A percentile compares a stretch with the other conserved stretches of the same genome.
Conservation (phyloP, 2,329 filamentous ascomycete species). For the Scedosporium minutisporum region DNA sequence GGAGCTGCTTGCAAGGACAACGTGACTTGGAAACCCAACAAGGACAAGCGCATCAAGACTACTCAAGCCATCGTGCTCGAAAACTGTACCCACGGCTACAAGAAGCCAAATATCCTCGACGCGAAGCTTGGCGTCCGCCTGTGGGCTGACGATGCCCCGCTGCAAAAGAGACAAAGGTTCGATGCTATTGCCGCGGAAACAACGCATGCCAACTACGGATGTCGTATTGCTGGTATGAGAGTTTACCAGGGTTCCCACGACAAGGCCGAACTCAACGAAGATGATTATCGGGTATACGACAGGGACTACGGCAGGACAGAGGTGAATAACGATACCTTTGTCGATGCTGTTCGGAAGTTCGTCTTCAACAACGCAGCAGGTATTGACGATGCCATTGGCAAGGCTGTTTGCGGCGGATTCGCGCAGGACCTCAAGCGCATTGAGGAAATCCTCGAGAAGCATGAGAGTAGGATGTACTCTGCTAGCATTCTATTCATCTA, state of each 20-base stretch:
- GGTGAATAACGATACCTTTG: constrained; percentile 44
- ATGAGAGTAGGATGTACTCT: constrained; percentile 57
- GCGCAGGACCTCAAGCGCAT: constrained; percentile 42
- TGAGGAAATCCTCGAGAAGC: constrained; percentile 39
- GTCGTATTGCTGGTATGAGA: constrained; percentile 57
- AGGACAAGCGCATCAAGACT: constrained; percentile 57
- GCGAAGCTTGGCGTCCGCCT: constrained; percentile 80
- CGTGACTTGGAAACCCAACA: constrained; percentile 37
- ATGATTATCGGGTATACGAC: constrained; percentile 50
- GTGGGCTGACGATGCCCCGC: constrained; percentile 66
- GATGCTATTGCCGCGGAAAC: constrained; percentile 49
- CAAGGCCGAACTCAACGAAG: constrained; percentile 38
- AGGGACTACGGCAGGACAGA: constrained; percentile 50
- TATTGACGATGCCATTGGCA: constrained; percentile 49
- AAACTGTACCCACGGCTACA: constrained; percentile 74
- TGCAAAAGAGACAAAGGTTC: constrained; percentile 50
- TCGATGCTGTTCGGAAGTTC: constrained; percentile 44
- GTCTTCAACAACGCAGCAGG: constrained; percentile 49
- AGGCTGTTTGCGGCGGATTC: constrained; percentile 44
- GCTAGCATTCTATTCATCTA: constrained; percentile 54
- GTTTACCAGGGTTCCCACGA: constrained; percentile 49
- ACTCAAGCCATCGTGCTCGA: constrained; percentile 74
- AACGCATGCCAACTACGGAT: constrained; percentile 50
- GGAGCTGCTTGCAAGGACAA: constrained; percentile 8
- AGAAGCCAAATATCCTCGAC: constrained; percentile 80